Percentiles rank a stretch among this genome's conserved stretches.
Conservation (phyloP, 73 alveolate genomes). For the Paramecium sexaurelia region DNA sequence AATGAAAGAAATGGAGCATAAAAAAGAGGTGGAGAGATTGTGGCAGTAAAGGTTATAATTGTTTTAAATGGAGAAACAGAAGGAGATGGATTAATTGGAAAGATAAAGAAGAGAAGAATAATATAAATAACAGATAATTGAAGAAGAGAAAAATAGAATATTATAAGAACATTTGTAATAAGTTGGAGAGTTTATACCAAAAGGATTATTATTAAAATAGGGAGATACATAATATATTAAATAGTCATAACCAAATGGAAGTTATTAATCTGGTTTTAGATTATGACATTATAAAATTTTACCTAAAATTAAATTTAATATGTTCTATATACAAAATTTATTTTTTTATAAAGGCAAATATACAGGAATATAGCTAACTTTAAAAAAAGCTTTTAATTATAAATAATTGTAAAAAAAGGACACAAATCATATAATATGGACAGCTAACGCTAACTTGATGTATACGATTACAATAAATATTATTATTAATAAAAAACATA, state of each 20-base stretch:
- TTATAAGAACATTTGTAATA: constrained; percentile 49
- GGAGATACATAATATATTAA: constrained; percentile 65
- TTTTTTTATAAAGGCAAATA: too few species aligned
- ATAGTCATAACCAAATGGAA: constrained; percentile 47
- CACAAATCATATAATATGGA: too few species aligned
- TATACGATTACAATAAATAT: background rate
- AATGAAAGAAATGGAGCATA: constrained; percentile 68
- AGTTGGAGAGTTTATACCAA: constrained; percentile 66
- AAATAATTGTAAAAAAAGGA: too few species aligned
- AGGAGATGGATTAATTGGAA: constrained; percentile 59
- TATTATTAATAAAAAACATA: background rate
- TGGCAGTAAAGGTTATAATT: constrained; percentile 61
- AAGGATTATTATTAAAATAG: constrained; percentile 59
- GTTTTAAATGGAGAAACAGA: constrained; percentile 53
- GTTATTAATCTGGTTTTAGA: constrained; percentile 51
- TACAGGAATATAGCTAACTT: too few species aligned
- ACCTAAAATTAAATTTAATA: background rate
- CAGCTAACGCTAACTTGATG: too few species aligned
- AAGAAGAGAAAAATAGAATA: constrained; percentile 59
- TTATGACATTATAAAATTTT: background rate
- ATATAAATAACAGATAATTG: constrained; percentile 54
- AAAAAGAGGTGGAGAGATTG: constrained; percentile 67
- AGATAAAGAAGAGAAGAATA: constrained; percentile 39
- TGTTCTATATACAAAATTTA: background rate
- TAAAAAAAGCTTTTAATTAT: too few species aligned